These are phyloP conservation scores for Podospora bellae-mahoneyi DNA, from an alignment of 495 filamentous ascomycete genomes.

Conservation along the genomic window DNA sequence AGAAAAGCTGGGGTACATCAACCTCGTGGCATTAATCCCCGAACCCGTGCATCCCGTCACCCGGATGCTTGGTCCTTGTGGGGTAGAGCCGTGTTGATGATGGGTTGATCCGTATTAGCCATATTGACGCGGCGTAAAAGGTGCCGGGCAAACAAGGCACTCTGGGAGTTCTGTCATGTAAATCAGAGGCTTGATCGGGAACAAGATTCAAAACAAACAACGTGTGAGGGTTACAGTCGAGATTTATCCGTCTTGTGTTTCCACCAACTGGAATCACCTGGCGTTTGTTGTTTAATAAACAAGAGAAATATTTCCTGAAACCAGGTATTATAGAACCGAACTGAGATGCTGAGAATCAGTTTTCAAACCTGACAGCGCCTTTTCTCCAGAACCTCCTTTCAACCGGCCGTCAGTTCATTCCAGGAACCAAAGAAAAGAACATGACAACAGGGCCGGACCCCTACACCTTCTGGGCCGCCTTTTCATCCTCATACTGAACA, in stretches of 20 bases:
- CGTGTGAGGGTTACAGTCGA: neutral
- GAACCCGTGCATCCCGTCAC: conserved; percentile 14
- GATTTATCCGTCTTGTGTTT: neutral
- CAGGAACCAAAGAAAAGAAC: too few species aligned
- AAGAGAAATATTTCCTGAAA: neutral
- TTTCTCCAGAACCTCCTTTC: too few species aligned
- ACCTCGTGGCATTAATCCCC: conserved; percentile 1
- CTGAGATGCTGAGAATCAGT: neutral
- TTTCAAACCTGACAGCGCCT: too few species aligned
- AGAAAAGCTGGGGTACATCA: neutral
- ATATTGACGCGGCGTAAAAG: conserved; percentile 8
- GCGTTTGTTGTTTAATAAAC: neutral
- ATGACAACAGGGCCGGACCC: too few species aligned
- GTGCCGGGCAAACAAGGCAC: conserved; percentile 2
- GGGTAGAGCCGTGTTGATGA: neutral
- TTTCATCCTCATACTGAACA: conserved; percentile 12
- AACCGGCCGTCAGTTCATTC: too few species aligned
- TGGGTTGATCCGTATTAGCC: conserved; percentile 12
- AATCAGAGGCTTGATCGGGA: neutral
- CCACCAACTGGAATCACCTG: neutral
- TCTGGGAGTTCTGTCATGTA: neutral
- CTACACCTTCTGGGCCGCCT: too few species aligned
- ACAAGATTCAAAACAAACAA: neutral
- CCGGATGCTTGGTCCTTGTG: conserved; percentile 14
- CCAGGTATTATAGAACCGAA: neutral